phyloP scores from a whole-genome alignment of 495 filamentous ascomycete species.

The Choiromyces venosus region DNA sequence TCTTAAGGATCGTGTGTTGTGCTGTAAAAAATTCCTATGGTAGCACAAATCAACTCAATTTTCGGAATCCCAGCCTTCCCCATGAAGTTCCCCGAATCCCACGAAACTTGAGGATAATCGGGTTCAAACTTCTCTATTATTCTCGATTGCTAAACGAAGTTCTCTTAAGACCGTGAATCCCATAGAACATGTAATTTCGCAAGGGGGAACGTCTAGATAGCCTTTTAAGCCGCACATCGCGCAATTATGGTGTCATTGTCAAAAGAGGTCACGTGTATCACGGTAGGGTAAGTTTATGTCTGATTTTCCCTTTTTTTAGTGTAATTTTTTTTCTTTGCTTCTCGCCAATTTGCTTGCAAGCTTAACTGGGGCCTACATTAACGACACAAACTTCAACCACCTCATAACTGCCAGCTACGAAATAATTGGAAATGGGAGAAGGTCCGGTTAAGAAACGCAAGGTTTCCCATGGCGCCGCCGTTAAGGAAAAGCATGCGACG shows the following conservation, averaged over 20 bases:
- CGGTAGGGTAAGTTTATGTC: background rate
- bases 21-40: background rate
- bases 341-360: background rate
- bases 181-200: background rate
- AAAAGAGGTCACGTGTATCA: background rate
- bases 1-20: background rate
- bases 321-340: background rate
- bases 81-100: background rate
- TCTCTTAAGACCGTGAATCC: background rate
- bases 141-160: background rate
- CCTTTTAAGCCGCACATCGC: conserved; percentile 4
- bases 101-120: background rate
- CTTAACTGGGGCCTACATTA: background rate
- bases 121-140: background rate
- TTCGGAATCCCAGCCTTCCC: background rate
- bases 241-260: background rate
- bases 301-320: background rate
- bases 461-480: conserved; percentile 16
- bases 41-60: background rate
- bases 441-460: conserved; percentile 27
- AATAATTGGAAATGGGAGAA: conserved; percentile 17
- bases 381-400: background rate
- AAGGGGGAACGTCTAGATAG: background rate
- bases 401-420: background rate
- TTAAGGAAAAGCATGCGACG: background rate